Conservation (phyloP, 2,329 filamentous ascomycete species). For the Madurella mycetomatis region DNA sequence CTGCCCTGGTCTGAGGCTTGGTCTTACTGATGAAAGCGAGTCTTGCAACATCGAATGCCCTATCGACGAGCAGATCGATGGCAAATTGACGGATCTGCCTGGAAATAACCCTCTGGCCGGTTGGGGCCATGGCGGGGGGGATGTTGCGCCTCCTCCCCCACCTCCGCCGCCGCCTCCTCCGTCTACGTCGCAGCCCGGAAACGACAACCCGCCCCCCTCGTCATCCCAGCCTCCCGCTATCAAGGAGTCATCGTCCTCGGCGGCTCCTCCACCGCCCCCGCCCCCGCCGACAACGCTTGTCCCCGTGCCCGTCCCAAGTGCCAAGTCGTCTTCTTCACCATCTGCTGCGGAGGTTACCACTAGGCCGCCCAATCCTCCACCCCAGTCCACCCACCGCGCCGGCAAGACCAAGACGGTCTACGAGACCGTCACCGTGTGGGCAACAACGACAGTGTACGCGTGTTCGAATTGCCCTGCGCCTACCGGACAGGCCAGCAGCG, state of each 20-base stretch:
- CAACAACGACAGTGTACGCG: slow-evolving; percentile 37
- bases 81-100: slow-evolving; percentile 46
- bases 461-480: slow-evolving; percentile 18
- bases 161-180: neutral
- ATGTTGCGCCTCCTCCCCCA: slow-evolving; percentile 7
- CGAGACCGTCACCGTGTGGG: slow-evolving; percentile 42
- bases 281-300: slow-evolving; percentile 16
- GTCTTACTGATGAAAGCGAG: slow-evolving; percentile 42
- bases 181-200: no score
- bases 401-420: slow-evolving; percentile 18
- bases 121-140: slow-evolving; percentile 37
- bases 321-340: neutral
- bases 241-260: neutral
- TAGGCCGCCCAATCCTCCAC: neutral
- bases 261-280: slow-evolving; percentile 1
- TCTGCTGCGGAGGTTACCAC: slow-evolving; percentile 2
- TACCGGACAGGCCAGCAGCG: slow-evolving; percentile 15
- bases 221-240: neutral
- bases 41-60: slow-evolving; percentile 49
- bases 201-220: neutral
- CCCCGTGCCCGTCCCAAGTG: neutral
- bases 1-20: slow-evolving; percentile 54
- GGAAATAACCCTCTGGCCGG: slow-evolving; percentile 52
- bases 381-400: neutral
- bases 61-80: slow-evolving; percentile 42